Conservation (phyloP, 257 asterid genomes). For the Linaria vulgaris region DNA sequence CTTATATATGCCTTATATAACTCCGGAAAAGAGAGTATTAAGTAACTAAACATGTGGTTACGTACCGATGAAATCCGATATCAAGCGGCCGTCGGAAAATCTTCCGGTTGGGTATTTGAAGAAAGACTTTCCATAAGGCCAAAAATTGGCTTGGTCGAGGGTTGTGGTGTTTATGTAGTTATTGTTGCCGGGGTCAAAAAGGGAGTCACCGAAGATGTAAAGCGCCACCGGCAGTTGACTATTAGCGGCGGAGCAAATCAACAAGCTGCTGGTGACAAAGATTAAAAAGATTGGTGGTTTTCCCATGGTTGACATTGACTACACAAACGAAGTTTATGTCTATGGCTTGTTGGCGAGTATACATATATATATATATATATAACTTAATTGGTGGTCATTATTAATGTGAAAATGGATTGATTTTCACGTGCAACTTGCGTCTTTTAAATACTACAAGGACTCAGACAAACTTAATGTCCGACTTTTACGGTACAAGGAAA, state of each 20-base stretch:
- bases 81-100: slow-evolving; percentile 75
- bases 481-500: too few relatives aligned
- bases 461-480: too few relatives aligned
- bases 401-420: slow-evolving; percentile 8
- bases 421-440: slow-evolving; percentile 14
- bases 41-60: too few relatives aligned
- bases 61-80: slow-evolving; percentile 62
- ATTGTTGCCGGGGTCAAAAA: slow-evolving; percentile 72
- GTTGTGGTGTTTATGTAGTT: slow-evolving; percentile 71
- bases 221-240: slow-evolving; percentile 23
- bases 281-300: slow-evolving; percentile 16
- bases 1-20: too few relatives aligned
- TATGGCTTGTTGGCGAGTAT: too few relatives aligned
- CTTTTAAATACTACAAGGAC: background rate
- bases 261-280: too few relatives aligned
- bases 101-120: slow-evolving; percentile 65
- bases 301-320: slow-evolving; percentile 22
- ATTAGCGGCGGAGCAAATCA: slow-evolving; percentile 21
- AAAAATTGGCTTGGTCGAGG: slow-evolving; percentile 63
- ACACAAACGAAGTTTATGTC: too few relatives aligned
- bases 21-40: too few relatives aligned
- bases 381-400: too few relatives aligned
- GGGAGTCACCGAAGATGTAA: slow-evolving; percentile 70
- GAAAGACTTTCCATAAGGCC: slow-evolving; percentile 61
- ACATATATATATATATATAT: too few relatives aligned